Base-by-base conservation (phyloP, 192 early-diverging fungal species). In the Gamsiella multidivaricata region DNA sequence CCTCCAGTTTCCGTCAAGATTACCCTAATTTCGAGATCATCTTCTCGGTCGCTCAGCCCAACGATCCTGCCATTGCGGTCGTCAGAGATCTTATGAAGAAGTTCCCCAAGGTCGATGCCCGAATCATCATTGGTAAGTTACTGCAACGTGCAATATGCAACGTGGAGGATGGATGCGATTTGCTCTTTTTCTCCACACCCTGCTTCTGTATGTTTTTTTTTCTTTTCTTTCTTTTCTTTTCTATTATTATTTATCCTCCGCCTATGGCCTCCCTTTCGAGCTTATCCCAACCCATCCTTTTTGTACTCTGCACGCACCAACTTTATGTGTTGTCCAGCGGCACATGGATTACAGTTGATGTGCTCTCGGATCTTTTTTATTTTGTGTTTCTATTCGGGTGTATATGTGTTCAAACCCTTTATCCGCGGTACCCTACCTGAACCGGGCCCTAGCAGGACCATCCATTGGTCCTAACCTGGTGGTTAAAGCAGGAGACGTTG, bases 21-120 rank as follows among this genome's bases (percentile, higher is more conserved):
- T 99, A 99, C 81, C 95, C 96, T 5, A 71, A 69, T 23, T 91
- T 94, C 45, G 95, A 99, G 73, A 83, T 99, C 23, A 81, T 98
- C 43, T 95, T 99, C 82, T 91, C 93, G 1, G 94, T 97, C 6
- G 95, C 93, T 41, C 86, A 87, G 28, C 79, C 85, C 18, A 69
- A 86, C 33, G 97, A 99, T 79, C 95, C 96, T n/a, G 90, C 91
- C 3, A 87, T 95, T 61, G 81, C 84, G 0, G 82, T 97, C 12
- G 95, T 91, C 11, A 53, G 83, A 6, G 82, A 90, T 9, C 80
- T 99, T 22, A 92, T 92, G 51, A 76, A 69, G 28, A 65, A 86
- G 60, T 93, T 89, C 78, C 93, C 94, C 4, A 81, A 93, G 45
- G 91, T 95, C 9, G 84, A 92, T 57, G 88, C 89, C 22, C 83